Percentiles rank a stretch among this genome's conserved stretches.
phyloP scores from a whole-genome alignment of 805 yeast species.

The Candida awuae region DNA sequence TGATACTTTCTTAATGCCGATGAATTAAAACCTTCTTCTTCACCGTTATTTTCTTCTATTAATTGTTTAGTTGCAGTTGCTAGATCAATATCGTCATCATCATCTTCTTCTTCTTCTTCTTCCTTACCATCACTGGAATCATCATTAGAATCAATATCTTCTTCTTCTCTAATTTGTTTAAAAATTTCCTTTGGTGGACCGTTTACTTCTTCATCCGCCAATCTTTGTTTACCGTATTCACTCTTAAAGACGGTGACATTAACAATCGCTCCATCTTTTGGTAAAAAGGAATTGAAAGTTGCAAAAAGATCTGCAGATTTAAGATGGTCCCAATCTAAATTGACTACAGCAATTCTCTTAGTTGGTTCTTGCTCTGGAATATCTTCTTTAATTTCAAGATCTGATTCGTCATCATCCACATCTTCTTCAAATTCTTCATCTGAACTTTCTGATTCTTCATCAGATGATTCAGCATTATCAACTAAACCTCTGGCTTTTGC shows the following conservation, averaged over 20 bases:
- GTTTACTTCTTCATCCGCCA: conserved; percentile 81
- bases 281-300: conserved; percentile 78
- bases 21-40: conserved; percentile 68
- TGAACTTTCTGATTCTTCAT: conserved; percentile 37
- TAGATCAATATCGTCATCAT: conserved; percentile 35
- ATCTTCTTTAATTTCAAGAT: conserved; percentile 29
- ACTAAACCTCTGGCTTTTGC: conserved; percentile 55
- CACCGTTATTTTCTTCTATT: conserved; percentile 66
- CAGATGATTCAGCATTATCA: conserved; percentile 24
- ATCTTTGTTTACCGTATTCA: conserved; percentile 86
- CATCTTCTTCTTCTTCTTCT: no score
- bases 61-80: conserved; percentile 63
- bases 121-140: conserved; percentile 33
- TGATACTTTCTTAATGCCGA: conserved; percentile 83
- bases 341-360: conserved; percentile 77
- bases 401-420: conserved; percentile 24
- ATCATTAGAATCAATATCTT: conserved; percentile 29
- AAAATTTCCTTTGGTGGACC: conserved; percentile 91
- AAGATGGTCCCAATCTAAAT: conserved; percentile 97
- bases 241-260: conserved; percentile 77
- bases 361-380: conserved; percentile 90
- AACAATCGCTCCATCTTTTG: conserved; percentile 58
- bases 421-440: conserved; percentile 27
- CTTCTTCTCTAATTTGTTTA: conserved; percentile 35
- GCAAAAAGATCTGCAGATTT: conserved; percentile 82